Evolutionary conservation across 192 early-diverging fungal species (phyloP).

Genomic region (Spinellus fusiger): DNA sequence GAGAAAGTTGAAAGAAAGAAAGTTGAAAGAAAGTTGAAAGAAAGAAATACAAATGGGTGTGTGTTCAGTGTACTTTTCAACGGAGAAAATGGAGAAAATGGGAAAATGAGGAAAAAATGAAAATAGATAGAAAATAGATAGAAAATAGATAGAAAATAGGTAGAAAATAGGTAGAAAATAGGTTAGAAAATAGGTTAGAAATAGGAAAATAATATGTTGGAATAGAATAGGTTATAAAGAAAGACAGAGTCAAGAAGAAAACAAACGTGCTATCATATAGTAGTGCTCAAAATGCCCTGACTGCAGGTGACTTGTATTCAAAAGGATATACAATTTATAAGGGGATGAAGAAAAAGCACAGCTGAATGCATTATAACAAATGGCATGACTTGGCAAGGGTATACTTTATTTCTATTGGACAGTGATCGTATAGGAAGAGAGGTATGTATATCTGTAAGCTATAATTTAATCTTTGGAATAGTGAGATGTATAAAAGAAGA

Average conservation of each 20-base stretch:
- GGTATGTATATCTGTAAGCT: too few species aligned
- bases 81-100: background rate
- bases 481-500: background rate
- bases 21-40: too few species aligned
- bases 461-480: too few species aligned
- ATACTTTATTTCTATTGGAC: too few species aligned
- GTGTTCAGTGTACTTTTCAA: too few species aligned
- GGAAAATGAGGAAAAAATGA: background rate
- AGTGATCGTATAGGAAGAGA: too few species aligned
- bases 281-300: background rate
- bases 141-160: background rate
- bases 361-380: background rate
- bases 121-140: background rate
- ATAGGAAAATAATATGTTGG: too few species aligned
- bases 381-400: background rate
- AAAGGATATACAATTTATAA: background rate
- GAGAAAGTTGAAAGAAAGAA: too few species aligned
- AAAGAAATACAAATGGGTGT: too few species aligned
- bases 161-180: background rate
- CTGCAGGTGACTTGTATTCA: background rate
- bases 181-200: background rate
- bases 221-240: background rate
- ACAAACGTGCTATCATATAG: background rate
- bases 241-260: background rate
- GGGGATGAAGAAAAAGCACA: background rate